Base-by-base conservation (phyloP, 768 basidiomycete species). In the Mycena vulgaris region DNA sequence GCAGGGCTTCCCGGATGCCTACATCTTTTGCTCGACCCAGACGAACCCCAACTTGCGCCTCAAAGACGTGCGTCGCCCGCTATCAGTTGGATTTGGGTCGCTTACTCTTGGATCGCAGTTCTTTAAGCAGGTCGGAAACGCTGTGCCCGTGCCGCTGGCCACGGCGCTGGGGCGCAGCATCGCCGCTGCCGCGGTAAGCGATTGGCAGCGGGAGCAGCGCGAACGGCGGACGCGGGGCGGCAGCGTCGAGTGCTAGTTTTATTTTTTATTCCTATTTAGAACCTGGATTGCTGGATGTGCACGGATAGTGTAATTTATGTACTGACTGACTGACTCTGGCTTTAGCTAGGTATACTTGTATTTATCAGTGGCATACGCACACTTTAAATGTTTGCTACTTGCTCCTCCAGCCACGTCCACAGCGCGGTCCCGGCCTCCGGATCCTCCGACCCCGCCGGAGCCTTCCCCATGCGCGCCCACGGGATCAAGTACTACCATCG, bases 1-100 rank as follows among this genome's bases (percentile, higher is more conserved):
- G 0, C 88, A 89, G 78, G 89, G 89, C 4, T 89, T 89, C 68
- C 87, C 86, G 1, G 88, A 89, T 60, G 23, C 71, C 25, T 87
- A 87, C 66, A 63, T 78, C 55, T 87, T 89, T 68, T 55, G 81
- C 51, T 87, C 87, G 0, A 77, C 71, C 7, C 80, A 83, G 47
- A 72, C 76, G 6, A 57, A 68, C 6, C 75, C 79, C 0, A 61
- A 55, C 4, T 33, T 5, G 7, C 45, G 25, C 10, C 42, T 68
- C 7, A 25, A 65, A 13, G 71, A 72, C 11, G 71, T 65, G 30
- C 48, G 66, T 62, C n/a, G 30, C 9, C 21, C 53, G 4, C 23
- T 33, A 28, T 30, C 17, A n/a, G n/a, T n/a, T 40, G 7, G 11
- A 0, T 37, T 39, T 27, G 2, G 21, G 35, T 14, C 7, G 10